Percentiles rank a stretch among this genome's conserved stretches.
Conservation (phyloP, 2,329 filamentous ascomycete species). For the Ophiostoma perfectum region DNA sequence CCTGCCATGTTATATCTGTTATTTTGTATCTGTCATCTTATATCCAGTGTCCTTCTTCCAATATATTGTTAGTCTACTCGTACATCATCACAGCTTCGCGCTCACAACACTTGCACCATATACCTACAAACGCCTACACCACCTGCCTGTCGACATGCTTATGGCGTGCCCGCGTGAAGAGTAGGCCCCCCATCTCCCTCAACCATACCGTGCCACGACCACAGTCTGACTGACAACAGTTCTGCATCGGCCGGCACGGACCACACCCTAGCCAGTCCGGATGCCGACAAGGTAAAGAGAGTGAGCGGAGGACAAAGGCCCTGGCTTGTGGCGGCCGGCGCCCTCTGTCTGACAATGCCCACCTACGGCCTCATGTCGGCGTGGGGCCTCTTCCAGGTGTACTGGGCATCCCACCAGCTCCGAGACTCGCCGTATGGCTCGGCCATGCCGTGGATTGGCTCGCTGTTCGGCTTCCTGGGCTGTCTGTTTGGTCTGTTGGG, state of each 20-base stretch:
- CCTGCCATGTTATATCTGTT: too few species aligned
- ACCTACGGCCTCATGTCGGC: conserved; percentile 31
- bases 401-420: conserved; percentile 30
- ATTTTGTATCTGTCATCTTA: too few species aligned
- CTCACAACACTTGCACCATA: too few species aligned
- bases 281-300: background rate
- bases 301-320: background rate
- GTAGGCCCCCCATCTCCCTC: background rate
- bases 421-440: background rate
- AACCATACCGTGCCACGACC: background rate
- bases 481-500: background rate
- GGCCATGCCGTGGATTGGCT: background rate
- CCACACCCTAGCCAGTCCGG: background rate
- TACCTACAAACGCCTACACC: background rate
- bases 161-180: background rate
- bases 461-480: background rate
- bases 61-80: too few species aligned
- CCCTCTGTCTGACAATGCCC: conserved; percentile 26
- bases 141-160: background rate
- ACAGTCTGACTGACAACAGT: background rate
- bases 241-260: background rate
- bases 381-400: conserved; percentile 31
- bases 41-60: too few species aligned
- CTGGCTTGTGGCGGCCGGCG: background rate
- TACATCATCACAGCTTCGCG: too few species aligned